Base-by-base conservation (phyloP, 1,284 basidiomycete genomes). In the Rhodotorula sp. region DNA sequence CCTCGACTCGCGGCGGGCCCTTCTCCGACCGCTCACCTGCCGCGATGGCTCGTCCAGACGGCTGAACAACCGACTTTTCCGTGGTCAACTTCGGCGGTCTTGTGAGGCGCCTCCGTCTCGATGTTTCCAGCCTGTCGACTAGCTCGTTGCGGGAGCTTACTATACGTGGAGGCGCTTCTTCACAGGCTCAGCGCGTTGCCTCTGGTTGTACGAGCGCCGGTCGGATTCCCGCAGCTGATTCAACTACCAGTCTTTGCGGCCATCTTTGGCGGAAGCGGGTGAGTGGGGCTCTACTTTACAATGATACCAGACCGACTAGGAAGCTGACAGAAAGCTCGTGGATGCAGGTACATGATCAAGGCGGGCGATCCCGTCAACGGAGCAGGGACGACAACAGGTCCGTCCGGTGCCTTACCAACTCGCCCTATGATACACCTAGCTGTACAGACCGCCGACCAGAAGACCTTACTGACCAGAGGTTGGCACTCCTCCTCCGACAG, bases 341-440 rank as follows among this genome's bases (percentile, higher is more conserved):
- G 6, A 26, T 12, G 38, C 62, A 75, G 75, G 34, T 76, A 76
- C 64, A 76, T 76, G 72, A 65, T 70, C 21, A 50, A 64, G 19
- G 66, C 64, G 10, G 74, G 74, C 19, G 75, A 76, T 38, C 64
- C 75, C 15, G 16, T 70, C 45, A 76, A 76, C 60, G 75, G 75
- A 1, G 48, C 62, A 4, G 75, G 75, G 16, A 76, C 75, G 12
- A 71, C 75, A 1, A 76, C 75, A 7, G 74, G 74, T 75, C 23
- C 49, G 68, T 50, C 38, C 14, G 21, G 5, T 15, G 26, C 34
- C 52, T 26, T 50, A 15, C 34, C 28, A 26, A 1, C 5, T 14
- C 48, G 45, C 60, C 8, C 21, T 7, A 6, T 61, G 10, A 16
- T n/a, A 15, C 23, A 5, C 38, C 38, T 12, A 34, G 7, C 15